phyloP scores from a whole-genome alignment of 257 asterid genomes.

The Forsythia viridissima region DNA sequence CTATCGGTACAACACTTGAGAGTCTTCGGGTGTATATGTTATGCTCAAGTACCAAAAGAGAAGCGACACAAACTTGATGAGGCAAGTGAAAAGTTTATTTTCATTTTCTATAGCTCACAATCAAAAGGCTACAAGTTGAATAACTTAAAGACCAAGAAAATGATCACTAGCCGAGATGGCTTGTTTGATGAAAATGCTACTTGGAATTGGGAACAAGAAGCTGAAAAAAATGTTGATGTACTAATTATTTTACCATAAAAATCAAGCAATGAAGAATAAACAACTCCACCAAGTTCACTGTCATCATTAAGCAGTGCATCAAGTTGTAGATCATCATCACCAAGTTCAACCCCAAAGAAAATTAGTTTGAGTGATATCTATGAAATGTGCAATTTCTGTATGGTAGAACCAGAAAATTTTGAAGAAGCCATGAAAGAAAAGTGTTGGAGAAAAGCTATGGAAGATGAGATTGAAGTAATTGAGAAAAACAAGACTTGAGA shows the following conservation, averaged over 20 bases:
- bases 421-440: no score
- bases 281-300: no score
- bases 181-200: not conserved
- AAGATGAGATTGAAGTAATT: no score
- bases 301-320: not conserved
- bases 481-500: not conserved
- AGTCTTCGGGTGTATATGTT: not conserved
- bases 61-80: constrained; percentile 2
- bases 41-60: constrained; percentile 1
- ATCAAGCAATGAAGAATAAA: no score
- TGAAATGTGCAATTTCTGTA: not conserved
- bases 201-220: not conserved
- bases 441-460: no score
- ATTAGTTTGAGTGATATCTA: not conserved
- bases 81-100: not conserved
- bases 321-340: not conserved
- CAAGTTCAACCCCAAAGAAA: constrained; percentile 5
- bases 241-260: no score
- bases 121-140: constrained; percentile 12
- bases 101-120: not conserved
- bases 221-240: no score
- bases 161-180: not conserved
- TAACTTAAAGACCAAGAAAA: not conserved
- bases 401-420: not conserved
- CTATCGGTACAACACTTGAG: not conserved